A percentile compares a stretch with the other conserved stretches of the same genome.
These are phyloP conservation scores for Mycena albidolilacea DNA, from an alignment of 768 basidiomycete genomes.

Conservation along the genomic window DNA sequence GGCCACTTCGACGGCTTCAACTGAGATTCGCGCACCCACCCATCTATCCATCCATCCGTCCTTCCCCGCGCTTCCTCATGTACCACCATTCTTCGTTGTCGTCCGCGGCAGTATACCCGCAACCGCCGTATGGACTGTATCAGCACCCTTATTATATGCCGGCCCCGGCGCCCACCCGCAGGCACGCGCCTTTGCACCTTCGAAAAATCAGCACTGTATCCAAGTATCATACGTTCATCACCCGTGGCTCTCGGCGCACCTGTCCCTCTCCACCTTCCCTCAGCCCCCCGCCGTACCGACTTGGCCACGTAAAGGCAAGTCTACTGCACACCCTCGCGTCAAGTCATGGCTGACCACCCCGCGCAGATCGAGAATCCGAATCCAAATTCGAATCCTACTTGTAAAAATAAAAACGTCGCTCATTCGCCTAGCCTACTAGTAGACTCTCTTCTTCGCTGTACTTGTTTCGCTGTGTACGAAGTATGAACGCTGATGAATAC, in stretches of 20 bases:
- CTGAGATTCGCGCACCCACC: slow-evolving; percentile 49
- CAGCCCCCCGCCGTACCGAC: not conserved
- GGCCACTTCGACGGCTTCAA: slow-evolving; percentile 95
- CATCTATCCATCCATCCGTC: not conserved
- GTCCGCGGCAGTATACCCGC: slow-evolving; percentile 57
- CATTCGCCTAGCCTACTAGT: not conserved
- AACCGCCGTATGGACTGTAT: slow-evolving; percentile 43
- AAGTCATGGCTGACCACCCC: not conserved
- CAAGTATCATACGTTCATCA: not conserved
- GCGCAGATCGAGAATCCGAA: not conserved
- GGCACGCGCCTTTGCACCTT: not conserved
- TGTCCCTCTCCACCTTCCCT: not conserved
- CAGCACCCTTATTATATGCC: slow-evolving; percentile 2
- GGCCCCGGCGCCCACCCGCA: not conserved
- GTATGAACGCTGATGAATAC: not conserved
- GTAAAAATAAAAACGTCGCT: slow-evolving; percentile 6
- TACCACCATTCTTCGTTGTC: slow-evolving; percentile 19
- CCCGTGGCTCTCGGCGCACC: slow-evolving; percentile 1
- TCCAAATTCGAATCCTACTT: not conserved
- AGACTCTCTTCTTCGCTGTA: slow-evolving; percentile 18
- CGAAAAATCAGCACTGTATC: slow-evolving; percentile 21
- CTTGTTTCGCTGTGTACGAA: slow-evolving; percentile 2
- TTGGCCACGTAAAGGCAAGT: slow-evolving; percentile 5
- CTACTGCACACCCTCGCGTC: not conserved
- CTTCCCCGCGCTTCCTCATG: slow-evolving; percentile 23